Conservation (phyloP, 2,329 filamentous ascomycete genomes). For the Cercospora beticola region DNA sequence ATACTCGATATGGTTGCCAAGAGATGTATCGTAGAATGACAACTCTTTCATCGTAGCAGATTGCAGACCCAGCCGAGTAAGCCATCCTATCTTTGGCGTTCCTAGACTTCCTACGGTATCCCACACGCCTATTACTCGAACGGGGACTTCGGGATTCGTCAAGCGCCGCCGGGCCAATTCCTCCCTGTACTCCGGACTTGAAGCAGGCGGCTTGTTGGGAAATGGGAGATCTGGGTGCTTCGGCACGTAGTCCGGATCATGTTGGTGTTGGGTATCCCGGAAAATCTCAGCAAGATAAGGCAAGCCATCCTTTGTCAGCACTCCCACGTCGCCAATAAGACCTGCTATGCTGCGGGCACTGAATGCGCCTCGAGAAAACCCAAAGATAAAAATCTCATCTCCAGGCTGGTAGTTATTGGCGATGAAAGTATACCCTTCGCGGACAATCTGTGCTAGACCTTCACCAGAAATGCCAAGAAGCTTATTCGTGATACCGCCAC, state of each 20-base stretch:
- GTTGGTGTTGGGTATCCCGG: slow-evolving; percentile 46
- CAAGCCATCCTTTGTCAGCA: slow-evolving; percentile 50
- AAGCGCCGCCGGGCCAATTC: slow-evolving; percentile 41
- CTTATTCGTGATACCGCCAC: slow-evolving; percentile 45
- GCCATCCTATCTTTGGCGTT: slow-evolving; percentile 48
- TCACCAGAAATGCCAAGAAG: slow-evolving; percentile 31
- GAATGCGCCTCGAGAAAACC: slow-evolving; percentile 51
- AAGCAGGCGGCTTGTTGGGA: slow-evolving; percentile 47
- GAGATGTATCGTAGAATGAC: slow-evolving; percentile 51
- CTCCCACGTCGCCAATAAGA: slow-evolving; percentile 47
- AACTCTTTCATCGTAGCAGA: slow-evolving; percentile 39
- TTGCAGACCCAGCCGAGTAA: slow-evolving; percentile 38
- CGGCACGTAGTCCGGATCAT: slow-evolving; percentile 46
- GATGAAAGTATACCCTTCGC: slow-evolving; percentile 52
- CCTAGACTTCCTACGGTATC: slow-evolving; percentile 49
- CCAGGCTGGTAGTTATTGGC: slow-evolving; percentile 55
- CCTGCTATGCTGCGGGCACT: slow-evolving; percentile 49
- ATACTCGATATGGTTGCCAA: slow-evolving; percentile 42
- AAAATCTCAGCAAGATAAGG: slow-evolving; percentile 50
- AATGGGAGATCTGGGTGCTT: slow-evolving; percentile 50
- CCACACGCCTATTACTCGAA: slow-evolving; percentile 49
- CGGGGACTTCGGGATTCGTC: slow-evolving; percentile 37
- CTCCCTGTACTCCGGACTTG: slow-evolving; percentile 44
- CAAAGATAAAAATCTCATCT: slow-evolving; percentile 52
- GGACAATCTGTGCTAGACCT: slow-evolving; percentile 43